These are phyloP conservation scores for Wickerhamomyces pijperi DNA, from an alignment of 805 yeast species.

Conservation along the genomic window DNA sequence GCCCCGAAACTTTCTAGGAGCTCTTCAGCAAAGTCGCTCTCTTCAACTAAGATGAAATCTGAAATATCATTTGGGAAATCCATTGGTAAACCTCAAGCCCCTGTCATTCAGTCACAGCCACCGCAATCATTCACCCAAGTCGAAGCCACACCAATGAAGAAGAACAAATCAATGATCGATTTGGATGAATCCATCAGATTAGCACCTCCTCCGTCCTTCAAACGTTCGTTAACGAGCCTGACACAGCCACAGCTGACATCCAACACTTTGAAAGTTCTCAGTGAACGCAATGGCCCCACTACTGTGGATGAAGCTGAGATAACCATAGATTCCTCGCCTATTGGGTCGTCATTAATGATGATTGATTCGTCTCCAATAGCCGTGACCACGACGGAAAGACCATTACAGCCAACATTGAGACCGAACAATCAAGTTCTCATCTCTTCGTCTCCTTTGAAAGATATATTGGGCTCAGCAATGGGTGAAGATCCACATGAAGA, in stretches of 20 bases:
- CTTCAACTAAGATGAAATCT: no score
- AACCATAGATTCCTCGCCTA: no score
- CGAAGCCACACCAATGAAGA: constrained; percentile 19
- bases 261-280: no score
- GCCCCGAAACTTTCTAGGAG: no score
- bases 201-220: neutral
- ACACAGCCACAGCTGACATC: no score
- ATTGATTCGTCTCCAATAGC: neutral
- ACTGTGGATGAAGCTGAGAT: neutral
- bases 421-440: neutral
- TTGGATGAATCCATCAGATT: no score
- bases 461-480: neutral
- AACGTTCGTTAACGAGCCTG: neutral
- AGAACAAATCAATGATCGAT: constrained; percentile 4
- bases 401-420: neutral
- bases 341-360: no score
- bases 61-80: neutral
- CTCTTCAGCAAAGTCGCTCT: no score
- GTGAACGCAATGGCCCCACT: no score
- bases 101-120: neutral
- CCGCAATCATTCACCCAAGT: constrained; percentile 15
- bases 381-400: no score
- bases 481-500: neutral
- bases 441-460: neutral
- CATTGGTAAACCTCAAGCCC: neutral